A percentile compares a stretch with the other conserved stretches of the same genome.
phyloP scores from a whole-genome alignment of 352 stramenopile genomes.

The Phytophthora pinifolia region DNA sequence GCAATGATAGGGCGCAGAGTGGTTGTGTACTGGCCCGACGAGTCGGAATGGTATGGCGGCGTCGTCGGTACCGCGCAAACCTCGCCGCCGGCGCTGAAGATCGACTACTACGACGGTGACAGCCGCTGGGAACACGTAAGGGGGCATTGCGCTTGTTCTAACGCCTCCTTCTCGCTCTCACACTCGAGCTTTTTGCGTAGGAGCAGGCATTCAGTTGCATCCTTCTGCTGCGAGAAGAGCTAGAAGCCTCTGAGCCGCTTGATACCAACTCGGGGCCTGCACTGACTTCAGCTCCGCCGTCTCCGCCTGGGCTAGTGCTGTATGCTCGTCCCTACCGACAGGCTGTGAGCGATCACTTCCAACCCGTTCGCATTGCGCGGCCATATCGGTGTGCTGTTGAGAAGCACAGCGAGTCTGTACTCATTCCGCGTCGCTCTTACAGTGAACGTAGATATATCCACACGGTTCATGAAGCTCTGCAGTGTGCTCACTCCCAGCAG shows the following conservation, averaged over 20 bases:
- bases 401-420: constrained; percentile 38
- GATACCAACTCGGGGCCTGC: neutral
- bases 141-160: neutral
- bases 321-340: constrained; percentile 37
- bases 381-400: constrained; percentile 33
- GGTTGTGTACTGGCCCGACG: constrained; percentile 44
- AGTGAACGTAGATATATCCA: constrained; percentile 24
- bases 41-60: constrained; percentile 46
- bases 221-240: constrained; percentile 21
- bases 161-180: neutral
- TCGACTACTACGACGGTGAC: constrained; percentile 57
- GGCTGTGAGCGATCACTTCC: constrained; percentile 35
- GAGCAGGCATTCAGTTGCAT: constrained; percentile 39
- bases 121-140: constrained; percentile 44
- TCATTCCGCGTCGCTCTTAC: constrained; percentile 28
- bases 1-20: constrained; percentile 19
- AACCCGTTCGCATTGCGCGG: constrained; percentile 37
- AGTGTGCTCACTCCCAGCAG: constrained; percentile 1
- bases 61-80: constrained; percentile 16
- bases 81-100: constrained; percentile 21
- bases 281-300: constrained; percentile 1
- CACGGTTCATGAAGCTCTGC: constrained; percentile 2
- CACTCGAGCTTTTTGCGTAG: constrained; percentile 15
- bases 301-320: constrained; percentile 26
- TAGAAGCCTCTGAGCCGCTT: neutral